Conservation (phyloP, 2,329 filamentous ascomycete species). For the Ophiostoma sp. region DNA sequence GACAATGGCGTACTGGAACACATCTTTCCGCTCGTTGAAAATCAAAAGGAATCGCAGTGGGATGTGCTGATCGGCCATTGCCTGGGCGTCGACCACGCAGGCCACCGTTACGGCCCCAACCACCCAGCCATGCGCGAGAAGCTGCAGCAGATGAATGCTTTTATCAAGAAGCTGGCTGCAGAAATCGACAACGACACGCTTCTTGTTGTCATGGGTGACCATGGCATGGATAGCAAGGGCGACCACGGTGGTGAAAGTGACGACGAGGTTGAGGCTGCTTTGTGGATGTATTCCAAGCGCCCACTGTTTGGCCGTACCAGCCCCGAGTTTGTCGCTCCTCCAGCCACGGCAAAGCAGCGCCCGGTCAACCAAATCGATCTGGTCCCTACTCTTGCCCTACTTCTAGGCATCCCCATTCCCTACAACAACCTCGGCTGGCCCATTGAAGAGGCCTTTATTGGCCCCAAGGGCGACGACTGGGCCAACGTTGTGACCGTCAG, state of each 20-base stretch:
- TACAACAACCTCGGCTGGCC: slow-evolving; percentile 93
- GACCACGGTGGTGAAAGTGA: slow-evolving; percentile 98
- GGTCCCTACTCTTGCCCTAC: slow-evolving; percentile 81
- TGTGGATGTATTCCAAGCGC: slow-evolving; percentile 98
- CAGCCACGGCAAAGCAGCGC: slow-evolving; percentile 68
- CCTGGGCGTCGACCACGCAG: slow-evolving; percentile 92
- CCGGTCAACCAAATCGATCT: slow-evolving; percentile 85
- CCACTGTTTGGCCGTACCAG: slow-evolving; percentile 74
- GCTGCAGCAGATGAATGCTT: slow-evolving; percentile 80
- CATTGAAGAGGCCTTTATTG: slow-evolving; percentile 88
- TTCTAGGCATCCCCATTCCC: slow-evolving; percentile 86
- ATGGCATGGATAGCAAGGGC: slow-evolving; percentile 95
- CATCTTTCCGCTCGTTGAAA: slow-evolving; percentile 73
- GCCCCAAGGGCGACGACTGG: slow-evolving; percentile 63
- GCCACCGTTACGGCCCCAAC: slow-evolving; percentile 90
- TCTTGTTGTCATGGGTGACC: slow-evolving; percentile 95
- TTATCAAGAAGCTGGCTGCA: slow-evolving; percentile 66
- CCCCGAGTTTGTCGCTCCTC: slow-evolving; percentile 53
- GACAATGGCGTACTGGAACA: slow-evolving; percentile 93
- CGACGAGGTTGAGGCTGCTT: slow-evolving; percentile 85
- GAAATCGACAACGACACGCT: slow-evolving; percentile 78
- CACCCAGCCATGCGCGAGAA: slow-evolving; percentile 90
- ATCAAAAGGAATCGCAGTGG: slow-evolving; percentile 61
- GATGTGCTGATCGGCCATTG: slow-evolving; percentile 94
- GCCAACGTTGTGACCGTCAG: slow-evolving; percentile 72